phyloP scores from a whole-genome alignment of 1,139 yeast species.

The Magnusiomyces ingens region DNA sequence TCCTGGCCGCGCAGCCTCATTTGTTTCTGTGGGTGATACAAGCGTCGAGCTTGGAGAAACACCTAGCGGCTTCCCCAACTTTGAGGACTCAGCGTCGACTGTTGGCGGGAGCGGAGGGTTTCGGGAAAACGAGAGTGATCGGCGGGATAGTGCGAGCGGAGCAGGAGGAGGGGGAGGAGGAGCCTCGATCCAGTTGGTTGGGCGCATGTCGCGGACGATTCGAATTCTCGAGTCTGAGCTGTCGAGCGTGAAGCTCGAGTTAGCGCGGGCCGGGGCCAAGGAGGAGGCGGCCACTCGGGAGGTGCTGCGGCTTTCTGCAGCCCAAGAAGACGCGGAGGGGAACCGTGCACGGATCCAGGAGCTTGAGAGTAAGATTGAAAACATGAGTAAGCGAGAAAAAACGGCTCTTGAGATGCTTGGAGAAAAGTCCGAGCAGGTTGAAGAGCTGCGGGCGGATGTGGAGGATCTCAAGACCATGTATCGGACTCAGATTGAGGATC shows the following conservation, averaged over 20 bases:
- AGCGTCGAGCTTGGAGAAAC: too few species aligned
- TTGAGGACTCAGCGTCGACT: slow-evolving; percentile 22
- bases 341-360: slow-evolving; percentile 38
- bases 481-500: slow-evolving; percentile 75
- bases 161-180: slow-evolving; percentile 28
- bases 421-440: slow-evolving; percentile 80
- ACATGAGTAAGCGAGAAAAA: slow-evolving; percentile 38
- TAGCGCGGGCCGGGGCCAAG: slow-evolving; percentile 45
- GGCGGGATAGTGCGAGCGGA: slow-evolving; percentile 22
- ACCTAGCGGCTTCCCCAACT: not conserved
- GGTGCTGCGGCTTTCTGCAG: slow-evolving; percentile 51
- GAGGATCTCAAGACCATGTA: slow-evolving; percentile 79
- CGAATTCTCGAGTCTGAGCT: slow-evolving; percentile 77
- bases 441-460: slow-evolving; percentile 83
- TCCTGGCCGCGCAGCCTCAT: too few species aligned
- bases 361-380: slow-evolving; percentile 38
- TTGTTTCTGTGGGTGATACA: too few species aligned
- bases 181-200: slow-evolving; percentile 54
- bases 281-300: slow-evolving; percentile 66
- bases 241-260: slow-evolving; percentile 56
- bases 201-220: slow-evolving; percentile 66
- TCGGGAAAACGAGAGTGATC: not conserved
- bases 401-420: slow-evolving; percentile 73
- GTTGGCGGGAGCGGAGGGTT: slow-evolving; percentile 12
- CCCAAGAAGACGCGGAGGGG: slow-evolving; percentile 42